Base-by-base conservation (phyloP, 2,329 filamentous ascomycete species). In the Aspergillus puulaauensis region DNA sequence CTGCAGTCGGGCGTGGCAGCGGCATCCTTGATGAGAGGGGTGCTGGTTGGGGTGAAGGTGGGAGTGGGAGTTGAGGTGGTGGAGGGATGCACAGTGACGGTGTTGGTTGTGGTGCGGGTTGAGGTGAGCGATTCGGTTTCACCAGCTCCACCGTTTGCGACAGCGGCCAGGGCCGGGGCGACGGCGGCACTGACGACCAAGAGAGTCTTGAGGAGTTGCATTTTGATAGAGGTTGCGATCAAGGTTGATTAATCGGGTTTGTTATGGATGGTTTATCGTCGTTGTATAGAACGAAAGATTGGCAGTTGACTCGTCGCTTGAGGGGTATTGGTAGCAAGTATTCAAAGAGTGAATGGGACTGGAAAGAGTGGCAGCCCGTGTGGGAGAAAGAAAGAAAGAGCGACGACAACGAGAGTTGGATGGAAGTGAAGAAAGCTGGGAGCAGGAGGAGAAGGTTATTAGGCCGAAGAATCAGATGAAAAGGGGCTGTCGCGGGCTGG, bases 121-220 rank as follows among this genome's bases (percentile, higher is more conserved):
- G 59, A 54, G 19, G 64, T 50, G 23, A 63, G 47, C 5, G 64
- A 56, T 19, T 62, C 41, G 31, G 63, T 58, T 53, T 64, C 62
- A 33, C 49, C 49, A 17, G 49, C 23, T 19, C 35, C 52, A 14
- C 43, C 52, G 44, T 47, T 47, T 21, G 52, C 52, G 35, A 54
- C 43, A 21, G 67, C 64, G 17, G 69, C 71, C 23, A 70, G 59
- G 37, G 68, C 67, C 15, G 71, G 70, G 33, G 66, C 63, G 35
- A 73, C 56, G 48, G 66, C 67, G 43, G 68, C 64, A 31, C 62
- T 60, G 46, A 68, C 60, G 52, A 74, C 58, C 37, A 73, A 47
- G 52, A 75, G 58, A 57, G 68, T 56, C 60, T 74, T 75, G 61
- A 64, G 62, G 66, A 74, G 64, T 46, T 73, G 66, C 72, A 75